A percentile compares a stretch with the other conserved stretches of the same genome.
Conservation (phyloP, 192 early-diverging fungal genomes). For the Geranomyces variabilis region DNA sequence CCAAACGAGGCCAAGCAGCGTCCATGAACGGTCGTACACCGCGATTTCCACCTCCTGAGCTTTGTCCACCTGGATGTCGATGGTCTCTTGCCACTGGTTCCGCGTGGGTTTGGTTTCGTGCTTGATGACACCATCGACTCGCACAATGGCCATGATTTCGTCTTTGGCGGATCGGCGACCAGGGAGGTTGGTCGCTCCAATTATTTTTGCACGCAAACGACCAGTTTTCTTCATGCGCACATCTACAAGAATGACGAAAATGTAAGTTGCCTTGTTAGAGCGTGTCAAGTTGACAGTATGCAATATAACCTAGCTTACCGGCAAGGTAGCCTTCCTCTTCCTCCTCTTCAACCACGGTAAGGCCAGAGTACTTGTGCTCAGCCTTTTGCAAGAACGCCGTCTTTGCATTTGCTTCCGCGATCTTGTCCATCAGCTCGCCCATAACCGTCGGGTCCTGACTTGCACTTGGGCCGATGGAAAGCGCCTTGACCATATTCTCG, state of each 20-base stretch:
- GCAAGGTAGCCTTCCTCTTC: constrained; percentile 38
- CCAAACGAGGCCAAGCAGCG: constrained; percentile 83
- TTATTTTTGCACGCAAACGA: constrained; percentile 41
- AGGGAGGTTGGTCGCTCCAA: constrained; percentile 49
- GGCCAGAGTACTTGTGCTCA: constrained; percentile 81
- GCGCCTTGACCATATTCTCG: constrained; percentile 62
- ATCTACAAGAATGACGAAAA: constrained; percentile 36
- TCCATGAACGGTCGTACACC: constrained; percentile 64
- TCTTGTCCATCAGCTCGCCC: constrained; percentile 43
- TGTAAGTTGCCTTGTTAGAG: too few species aligned
- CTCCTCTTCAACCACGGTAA: constrained; percentile 85
- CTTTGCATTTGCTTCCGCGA: constrained; percentile 48
- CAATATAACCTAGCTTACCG: too few species aligned
- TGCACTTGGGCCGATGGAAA: constrained; percentile 13
- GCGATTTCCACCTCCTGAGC: constrained; percentile 90
- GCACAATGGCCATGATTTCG: constrained; percentile 77
- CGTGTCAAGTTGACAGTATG: too few species aligned
- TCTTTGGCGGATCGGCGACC: constrained; percentile 58
- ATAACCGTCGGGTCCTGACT: constrained; percentile 31
- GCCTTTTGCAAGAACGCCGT: constrained; percentile 47
- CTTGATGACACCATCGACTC: constrained; percentile 74
- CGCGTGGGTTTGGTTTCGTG: constrained; percentile 73
- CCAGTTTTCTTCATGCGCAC: constrained; percentile 44
- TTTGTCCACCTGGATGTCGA: constrained; percentile 86
- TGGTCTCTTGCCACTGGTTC: constrained; percentile 74